Evolutionary conservation across 108 stramenopile species (phyloP).

Genomic region (Fragilaria crotonensis): DNA sequence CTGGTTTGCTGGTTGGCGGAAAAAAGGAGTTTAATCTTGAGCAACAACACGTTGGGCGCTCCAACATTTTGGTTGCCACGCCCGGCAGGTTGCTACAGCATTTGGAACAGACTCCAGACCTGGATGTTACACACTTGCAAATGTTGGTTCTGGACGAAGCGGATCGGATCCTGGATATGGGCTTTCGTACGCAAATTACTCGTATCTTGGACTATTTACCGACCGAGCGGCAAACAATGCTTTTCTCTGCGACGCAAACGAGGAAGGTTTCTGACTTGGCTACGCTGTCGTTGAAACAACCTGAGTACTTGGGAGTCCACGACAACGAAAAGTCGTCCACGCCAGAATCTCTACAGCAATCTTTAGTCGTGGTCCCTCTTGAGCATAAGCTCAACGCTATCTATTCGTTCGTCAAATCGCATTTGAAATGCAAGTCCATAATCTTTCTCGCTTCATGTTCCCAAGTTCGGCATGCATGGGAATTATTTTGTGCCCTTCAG

Average conservation of each 20-base stretch:
- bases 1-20: conserved; percentile 95
- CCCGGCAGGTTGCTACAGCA: conserved; percentile 97
- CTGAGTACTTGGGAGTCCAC: conserved; percentile 95
- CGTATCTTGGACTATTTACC: conserved; percentile 91
- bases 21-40: conserved; percentile 92
- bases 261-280: conserved; percentile 94
- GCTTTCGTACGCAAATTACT: conserved; percentile 93
- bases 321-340: conserved; percentile 82
- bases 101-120: conserved; percentile 94
- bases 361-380: conserved; percentile 80
- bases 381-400: conserved; percentile 94
- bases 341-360: conserved; percentile 82
- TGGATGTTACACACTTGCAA: conserved; percentile 79
- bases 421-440: conserved; percentile 91
- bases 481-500: conserved; percentile 86
- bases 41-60: conserved; percentile 69
- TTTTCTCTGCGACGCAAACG: conserved; percentile 99
- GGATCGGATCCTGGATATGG: conserved; percentile 96
- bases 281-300: conserved; percentile 79
- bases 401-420: conserved; percentile 93
- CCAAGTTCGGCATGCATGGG: conserved; percentile 93
- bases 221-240: conserved; percentile 83
- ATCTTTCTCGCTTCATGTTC: conserved; percentile 95
- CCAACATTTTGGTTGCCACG: conserved; percentile 94
- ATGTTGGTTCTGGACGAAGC: conserved; percentile 98